Conservation (phyloP, 116 monocot species). For the Phalaenopsis hybrid region DNA sequence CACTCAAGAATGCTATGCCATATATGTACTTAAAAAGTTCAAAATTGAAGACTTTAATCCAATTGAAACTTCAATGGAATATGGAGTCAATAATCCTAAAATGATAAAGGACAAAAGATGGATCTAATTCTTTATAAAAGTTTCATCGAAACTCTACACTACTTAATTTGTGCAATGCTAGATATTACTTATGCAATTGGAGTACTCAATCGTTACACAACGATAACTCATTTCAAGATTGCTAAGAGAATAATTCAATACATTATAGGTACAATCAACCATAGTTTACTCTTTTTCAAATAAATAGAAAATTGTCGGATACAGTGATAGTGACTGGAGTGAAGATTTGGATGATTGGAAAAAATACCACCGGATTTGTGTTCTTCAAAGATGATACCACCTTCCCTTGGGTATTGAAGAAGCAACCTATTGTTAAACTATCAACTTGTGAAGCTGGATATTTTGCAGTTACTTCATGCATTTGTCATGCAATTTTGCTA, state of each 20-base stretch:
- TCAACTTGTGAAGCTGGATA: neutral
- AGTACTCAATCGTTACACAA: neutral
- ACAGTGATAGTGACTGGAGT: neutral
- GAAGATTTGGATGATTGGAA: neutral
- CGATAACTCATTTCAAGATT: neutral
- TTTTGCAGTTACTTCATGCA: neutral
- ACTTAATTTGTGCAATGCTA: too few relatives aligned
- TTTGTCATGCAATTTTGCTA: neutral
- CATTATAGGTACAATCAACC: neutral
- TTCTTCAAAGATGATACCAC: neutral
- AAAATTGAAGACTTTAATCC: neutral
- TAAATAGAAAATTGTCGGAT: neutral
- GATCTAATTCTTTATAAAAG: too few relatives aligned
- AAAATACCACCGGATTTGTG: neutral
- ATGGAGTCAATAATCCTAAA: neutral
- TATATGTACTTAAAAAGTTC: neutral
- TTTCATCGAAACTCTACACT: too few relatives aligned
- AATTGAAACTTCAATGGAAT: neutral
- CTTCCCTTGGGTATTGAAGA: neutral
- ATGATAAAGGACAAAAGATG: too few relatives aligned
- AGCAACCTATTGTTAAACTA: neutral
- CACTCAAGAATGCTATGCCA: too few relatives aligned
- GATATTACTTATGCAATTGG: too few relatives aligned
- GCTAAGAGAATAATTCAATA: neutral
- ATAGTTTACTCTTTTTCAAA: neutral